A percentile compares a stretch with the other conserved stretches of the same genome.
Conservation (phyloP, 2,329 filamentous ascomycete species). For the Penicillium sp. region DNA sequence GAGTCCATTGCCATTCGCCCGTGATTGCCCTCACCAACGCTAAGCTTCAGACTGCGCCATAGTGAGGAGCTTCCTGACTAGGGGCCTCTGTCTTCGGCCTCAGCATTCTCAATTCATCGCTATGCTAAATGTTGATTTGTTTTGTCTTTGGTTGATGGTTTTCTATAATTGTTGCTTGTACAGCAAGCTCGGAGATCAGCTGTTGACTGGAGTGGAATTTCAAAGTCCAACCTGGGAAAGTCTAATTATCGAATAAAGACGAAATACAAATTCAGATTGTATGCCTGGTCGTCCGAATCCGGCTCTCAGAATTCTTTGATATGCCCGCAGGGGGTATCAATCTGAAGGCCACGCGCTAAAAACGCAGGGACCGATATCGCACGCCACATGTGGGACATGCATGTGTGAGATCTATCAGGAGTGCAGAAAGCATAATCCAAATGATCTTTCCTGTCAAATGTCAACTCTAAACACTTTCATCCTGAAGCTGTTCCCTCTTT, state of each 20-base stretch:
- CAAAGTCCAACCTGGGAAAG: neutral
- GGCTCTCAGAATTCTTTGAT: neutral
- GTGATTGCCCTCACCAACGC: neutral
- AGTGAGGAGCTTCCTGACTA: neutral
- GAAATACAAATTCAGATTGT: neutral
- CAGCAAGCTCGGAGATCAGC: too few species aligned
- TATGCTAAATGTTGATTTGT: neutral
- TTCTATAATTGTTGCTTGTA: too few species aligned
- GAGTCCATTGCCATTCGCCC: neutral
- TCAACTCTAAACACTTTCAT: neutral
- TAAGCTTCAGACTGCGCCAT: neutral
- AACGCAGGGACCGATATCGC: conserved; percentile 19
- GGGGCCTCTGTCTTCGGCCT: neutral
- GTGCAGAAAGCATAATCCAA: neutral
- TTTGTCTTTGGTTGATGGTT: neutral
- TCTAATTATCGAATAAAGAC: neutral
- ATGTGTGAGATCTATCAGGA: conserved; percentile 1
- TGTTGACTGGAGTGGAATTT: neutral
- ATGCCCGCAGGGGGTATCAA: neutral
- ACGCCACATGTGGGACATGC: conserved; percentile 25
- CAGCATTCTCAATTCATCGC: neutral
- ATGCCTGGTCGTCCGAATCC: neutral
- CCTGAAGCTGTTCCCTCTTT: neutral
- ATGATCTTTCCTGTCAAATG: neutral
- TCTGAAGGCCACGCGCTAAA: conserved; percentile 8